phyloP scores from a whole-genome alignment of 2,329 filamentous ascomycete species.

The Boeremia exigua region DNA sequence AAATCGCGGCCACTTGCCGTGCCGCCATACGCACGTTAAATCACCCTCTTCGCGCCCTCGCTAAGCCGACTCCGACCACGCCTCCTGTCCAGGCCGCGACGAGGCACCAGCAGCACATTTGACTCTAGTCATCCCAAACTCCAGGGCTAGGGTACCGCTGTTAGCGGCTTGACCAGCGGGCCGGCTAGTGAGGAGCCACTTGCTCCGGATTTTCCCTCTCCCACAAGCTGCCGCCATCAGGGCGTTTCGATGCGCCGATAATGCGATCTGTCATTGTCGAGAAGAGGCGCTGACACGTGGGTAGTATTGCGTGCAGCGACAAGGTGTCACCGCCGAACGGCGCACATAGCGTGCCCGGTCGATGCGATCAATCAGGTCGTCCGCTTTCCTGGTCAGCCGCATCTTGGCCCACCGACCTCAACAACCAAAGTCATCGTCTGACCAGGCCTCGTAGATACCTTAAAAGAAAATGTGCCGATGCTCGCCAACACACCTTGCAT shows the following conservation, averaged over 20 bases:
- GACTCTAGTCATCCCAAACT: neutral
- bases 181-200: slow-evolving; percentile 13
- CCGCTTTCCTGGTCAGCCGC: slow-evolving; percentile 15
- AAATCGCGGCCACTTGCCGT: slow-evolving; percentile 16
- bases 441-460: neutral
- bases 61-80: slow-evolving; percentile 1
- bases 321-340: slow-evolving; percentile 20
- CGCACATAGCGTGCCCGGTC: slow-evolving; percentile 12
- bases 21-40: slow-evolving; percentile 17
- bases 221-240: neutral
- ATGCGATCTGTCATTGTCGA: slow-evolving; percentile 20
- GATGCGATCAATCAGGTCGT: slow-evolving; percentile 8
- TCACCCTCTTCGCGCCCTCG: slow-evolving; percentile 4
- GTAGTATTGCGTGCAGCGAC: slow-evolving; percentile 21
- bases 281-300: slow-evolving; percentile 27
- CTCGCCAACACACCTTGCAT: slow-evolving; percentile 22
- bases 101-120: neutral
- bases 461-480: neutral
- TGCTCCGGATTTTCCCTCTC: slow-evolving; percentile 9
- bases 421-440: slow-evolving; percentile 11
- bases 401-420: slow-evolving; percentile 13
- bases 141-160: slow-evolving; percentile 1
- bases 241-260: slow-evolving; percentile 1
- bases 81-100: neutral
- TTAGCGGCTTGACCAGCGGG: slow-evolving; percentile 16